Evolutionary conservation across 805 yeast species (phyloP).

Genomic region (Kodamaea hsintzibuensis): DNA sequence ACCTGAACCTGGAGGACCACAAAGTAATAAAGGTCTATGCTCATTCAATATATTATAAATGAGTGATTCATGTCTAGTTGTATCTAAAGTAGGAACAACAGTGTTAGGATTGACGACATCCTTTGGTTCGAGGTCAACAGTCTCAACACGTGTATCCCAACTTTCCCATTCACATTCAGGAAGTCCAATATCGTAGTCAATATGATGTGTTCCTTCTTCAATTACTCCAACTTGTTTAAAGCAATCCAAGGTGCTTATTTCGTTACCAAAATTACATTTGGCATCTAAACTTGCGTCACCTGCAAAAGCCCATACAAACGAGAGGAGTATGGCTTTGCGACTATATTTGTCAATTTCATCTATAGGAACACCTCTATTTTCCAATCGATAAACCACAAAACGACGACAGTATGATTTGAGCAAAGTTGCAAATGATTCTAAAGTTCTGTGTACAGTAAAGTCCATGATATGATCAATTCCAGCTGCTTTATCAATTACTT

Average conservation of each 20-base stretch:
- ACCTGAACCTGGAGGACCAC: slow-evolving; percentile 98
- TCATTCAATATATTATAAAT: slow-evolving; percentile 57
- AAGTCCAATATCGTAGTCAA: slow-evolving; percentile 46
- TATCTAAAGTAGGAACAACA: slow-evolving; percentile 79
- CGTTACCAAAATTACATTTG: slow-evolving; percentile 20
- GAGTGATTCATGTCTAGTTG: slow-evolving; percentile 62
- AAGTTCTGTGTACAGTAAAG: slow-evolving; percentile 34
- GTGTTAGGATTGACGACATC: slow-evolving; percentile 60
- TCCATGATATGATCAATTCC: slow-evolving; percentile 53
- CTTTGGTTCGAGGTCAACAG: slow-evolving; percentile 52
- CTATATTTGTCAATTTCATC: slow-evolving; percentile 28
- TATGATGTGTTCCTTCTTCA: slow-evolving; percentile 14
- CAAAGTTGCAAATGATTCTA: slow-evolving; percentile 42
- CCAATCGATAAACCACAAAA: slow-evolving; percentile 12
- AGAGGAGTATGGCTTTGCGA: slow-evolving; percentile 32
- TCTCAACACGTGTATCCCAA: slow-evolving; percentile 42
- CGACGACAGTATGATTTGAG: slow-evolving; percentile 36
- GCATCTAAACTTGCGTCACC: slow-evolving; percentile 51
- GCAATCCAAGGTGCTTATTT: slow-evolving; percentile 24
- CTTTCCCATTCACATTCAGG: slow-evolving; percentile 50
- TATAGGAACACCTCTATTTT: slow-evolving; percentile 12
- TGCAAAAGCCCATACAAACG: slow-evolving; percentile 62
- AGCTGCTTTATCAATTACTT: slow-evolving; percentile 19
- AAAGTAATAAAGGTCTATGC: slow-evolving; percentile 64
- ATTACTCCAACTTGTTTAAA: slow-evolving; percentile 19